Evolutionary conservation across 2,329 filamentous ascomycete genomes (phyloP).

Genomic region (Pseudogymnoascus sp.): DNA sequence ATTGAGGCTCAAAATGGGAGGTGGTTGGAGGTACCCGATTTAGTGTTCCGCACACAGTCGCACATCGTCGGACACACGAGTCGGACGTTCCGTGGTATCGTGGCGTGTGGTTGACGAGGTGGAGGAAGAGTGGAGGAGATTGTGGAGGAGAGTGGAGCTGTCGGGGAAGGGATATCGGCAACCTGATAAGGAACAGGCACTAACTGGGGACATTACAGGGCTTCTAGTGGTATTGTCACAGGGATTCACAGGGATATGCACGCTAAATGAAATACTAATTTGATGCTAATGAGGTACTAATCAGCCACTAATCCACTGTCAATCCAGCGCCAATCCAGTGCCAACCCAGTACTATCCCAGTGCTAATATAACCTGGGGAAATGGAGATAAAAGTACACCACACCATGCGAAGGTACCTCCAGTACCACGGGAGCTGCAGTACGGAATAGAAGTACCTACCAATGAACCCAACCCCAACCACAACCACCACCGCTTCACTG

Average conservation of each 20-base stretch:
- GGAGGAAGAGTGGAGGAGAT: no score
- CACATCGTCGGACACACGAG: background rate
- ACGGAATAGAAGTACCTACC: background rate
- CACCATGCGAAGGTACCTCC: background rate
- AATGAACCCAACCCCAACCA: background rate
- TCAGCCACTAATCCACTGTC: background rate
- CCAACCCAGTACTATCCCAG: background rate
- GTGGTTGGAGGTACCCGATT: background rate
- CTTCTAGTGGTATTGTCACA: background rate
- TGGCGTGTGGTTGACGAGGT: background rate
- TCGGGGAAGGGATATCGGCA: background rate
- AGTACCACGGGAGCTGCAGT: background rate
- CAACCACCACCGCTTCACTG: background rate
- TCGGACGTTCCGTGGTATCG: background rate
- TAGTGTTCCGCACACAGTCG: background rate
- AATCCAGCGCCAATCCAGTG: background rate
- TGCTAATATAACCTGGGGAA: conserved; percentile 6
- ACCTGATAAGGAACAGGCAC: background rate
- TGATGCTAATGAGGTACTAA: background rate
- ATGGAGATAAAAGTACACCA: background rate
- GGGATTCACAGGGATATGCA: background rate
- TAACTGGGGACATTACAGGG: background rate
- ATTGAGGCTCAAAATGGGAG: background rate
- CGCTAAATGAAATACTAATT: background rate
- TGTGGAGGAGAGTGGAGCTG: background rate